A percentile compares a stretch with the other conserved stretches of the same genome.
These are phyloP conservation scores for Solanum commersonii DNA, from an alignment of 257 asterid species.

Conservation along the genomic window DNA sequence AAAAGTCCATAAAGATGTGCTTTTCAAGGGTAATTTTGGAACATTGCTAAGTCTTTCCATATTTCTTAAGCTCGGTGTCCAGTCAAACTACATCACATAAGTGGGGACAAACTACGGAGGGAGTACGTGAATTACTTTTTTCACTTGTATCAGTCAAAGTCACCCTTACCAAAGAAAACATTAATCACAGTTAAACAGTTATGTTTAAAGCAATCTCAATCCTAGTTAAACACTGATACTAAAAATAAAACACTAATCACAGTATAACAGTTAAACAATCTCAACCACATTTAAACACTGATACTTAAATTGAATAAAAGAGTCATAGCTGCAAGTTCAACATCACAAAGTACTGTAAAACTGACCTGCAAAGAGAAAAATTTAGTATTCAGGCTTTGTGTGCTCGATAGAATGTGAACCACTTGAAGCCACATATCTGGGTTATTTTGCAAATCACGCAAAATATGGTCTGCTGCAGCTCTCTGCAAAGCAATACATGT, in stretches of 20 bases:
- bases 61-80: not conserved
- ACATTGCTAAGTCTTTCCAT: not conserved
- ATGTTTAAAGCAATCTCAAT: not conserved
- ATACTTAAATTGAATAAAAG: not conserved
- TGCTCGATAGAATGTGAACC: constrained; percentile 76
- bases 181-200: not conserved
- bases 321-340: not conserved
- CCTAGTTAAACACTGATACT: not conserved
- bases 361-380: constrained; percentile 93
- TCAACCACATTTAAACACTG: not conserved
- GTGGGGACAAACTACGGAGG: not conserved
- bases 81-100: not conserved
- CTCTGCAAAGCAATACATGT: constrained; percentile 42
- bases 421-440: constrained; percentile 99
- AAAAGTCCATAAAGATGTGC: not conserved
- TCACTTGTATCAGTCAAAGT: not conserved
- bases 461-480: constrained; percentile 78
- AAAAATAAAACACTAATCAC: not conserved
- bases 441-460: constrained; percentile 90
- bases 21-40: not conserved
- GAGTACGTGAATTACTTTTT: not conserved
- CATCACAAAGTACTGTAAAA: not conserved
- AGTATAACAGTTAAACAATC: not conserved
- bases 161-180: not conserved
- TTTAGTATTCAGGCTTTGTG: constrained; percentile 79